A percentile compares a stretch with the other conserved stretches of the same genome.
phyloP scores from a whole-genome alignment of 1,139 yeast genomes.

The Sugiyamaella xylanicola region DNA sequence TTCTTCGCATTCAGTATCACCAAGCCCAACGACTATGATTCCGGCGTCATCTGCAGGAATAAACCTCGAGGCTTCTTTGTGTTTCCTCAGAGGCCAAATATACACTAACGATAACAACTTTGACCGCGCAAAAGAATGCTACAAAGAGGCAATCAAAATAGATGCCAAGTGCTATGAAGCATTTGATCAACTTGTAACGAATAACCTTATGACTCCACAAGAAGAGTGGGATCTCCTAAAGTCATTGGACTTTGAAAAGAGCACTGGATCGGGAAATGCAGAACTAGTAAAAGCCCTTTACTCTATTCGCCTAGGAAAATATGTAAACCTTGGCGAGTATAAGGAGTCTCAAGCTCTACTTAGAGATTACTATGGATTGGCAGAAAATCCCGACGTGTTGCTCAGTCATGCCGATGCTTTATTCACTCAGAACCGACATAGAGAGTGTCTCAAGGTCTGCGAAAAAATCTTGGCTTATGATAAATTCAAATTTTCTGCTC shows the following conservation, averaged over 20 bases:
- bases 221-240: conserved; percentile 83
- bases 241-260: conserved; percentile 65
- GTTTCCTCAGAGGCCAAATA: conserved; percentile 80
- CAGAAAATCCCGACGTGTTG: conserved; percentile 68
- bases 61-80: conserved; percentile 75
- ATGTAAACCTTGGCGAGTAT: conserved; percentile 60
- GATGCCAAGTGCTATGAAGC: conserved; percentile 96
- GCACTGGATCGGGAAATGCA: conserved; percentile 67
- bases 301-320: conserved; percentile 73
- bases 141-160: conserved; percentile 79
- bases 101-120: conserved; percentile 83
- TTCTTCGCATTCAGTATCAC: background rate
- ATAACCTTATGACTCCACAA: conserved; percentile 74
- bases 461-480: conserved; percentile 63
- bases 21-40: background rate
- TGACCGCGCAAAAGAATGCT: conserved; percentile 84
- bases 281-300: conserved; percentile 78
- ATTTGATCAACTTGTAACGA: conserved; percentile 72
- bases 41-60: conserved; percentile 5
- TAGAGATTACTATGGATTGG: conserved; percentile 69
- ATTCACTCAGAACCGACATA: conserved; percentile 78
- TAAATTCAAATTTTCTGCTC: conserved; percentile 63
- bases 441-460: conserved; percentile 73
- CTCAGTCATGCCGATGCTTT: conserved; percentile 70
- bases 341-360: conserved; percentile 68